Evolutionary conservation across 1,284 basidiomycete genomes (phyloP), one percentile per base, ranked within the genome.

Genomic region (Ceratobasidium sp.): DNA sequence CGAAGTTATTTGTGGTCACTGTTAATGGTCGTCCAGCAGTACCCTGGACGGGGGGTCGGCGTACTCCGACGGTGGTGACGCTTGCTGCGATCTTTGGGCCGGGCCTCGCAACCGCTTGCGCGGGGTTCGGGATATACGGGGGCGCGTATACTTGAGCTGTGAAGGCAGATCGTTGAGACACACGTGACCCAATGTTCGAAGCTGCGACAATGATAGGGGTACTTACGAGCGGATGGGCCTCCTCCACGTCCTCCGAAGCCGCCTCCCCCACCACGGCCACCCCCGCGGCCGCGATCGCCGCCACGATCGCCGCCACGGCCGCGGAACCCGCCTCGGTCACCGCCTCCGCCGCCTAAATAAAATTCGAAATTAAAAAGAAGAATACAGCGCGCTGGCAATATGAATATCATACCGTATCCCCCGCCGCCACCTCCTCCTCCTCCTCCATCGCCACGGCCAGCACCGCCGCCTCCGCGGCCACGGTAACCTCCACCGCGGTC

Each of bases 11-110:
- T 6, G 76, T 76, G 33, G 79, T 83, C n/a, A 93, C 88, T 9
- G 82, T 81, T 7, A 90, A 80, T 3, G 80, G 77, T 50, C 81
- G 84, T 8, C 92, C 92, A 9, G 84, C 84, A 0, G 83, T 85
- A 27, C 91, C 92, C 5, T 11, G 67, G 29, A 27, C 45, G 9
- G 54, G 4, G 24, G 67, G 67, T 27, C 67, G 54, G 6, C 47
- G 22, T 5, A 60, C 67, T n/a, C 67, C 67, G 14, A 72, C 27
- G 11, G 67, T 72, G 17, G n/a, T 72, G 19, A 72, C 67, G 14
- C 67, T 56, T n/a, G 67, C 54, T 15, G 54, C 67, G 33, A 72
- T 72, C 6, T 24, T 60, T 1, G 67, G 67, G 3, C 24, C 22
- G 9, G 54, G 54, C 7, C 2, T 41, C 1, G 4, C 66, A 22